phyloP scores from a whole-genome alignment of 495 filamentous ascomycete species.

The Clohesyomyces aquaticus region DNA sequence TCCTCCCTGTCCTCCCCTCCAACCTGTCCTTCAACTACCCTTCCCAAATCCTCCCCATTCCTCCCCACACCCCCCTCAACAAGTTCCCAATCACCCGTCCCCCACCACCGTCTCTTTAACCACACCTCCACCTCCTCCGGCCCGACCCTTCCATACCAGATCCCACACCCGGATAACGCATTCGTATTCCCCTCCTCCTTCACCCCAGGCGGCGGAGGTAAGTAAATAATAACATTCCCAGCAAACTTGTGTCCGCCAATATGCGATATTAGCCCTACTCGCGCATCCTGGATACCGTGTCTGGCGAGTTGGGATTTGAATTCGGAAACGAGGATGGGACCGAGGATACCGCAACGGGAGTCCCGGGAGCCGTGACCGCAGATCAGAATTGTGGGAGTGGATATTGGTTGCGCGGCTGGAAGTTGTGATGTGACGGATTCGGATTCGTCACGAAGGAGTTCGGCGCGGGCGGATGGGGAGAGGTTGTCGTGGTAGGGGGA shows the following conservation, averaged over 20 bases:
- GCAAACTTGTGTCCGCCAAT: conserved; percentile 93
- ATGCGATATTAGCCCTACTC: conserved; percentile 80
- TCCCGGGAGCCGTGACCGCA: conserved; percentile 85
- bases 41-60: conserved; percentile 8
- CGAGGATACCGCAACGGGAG: conserved; percentile 76
- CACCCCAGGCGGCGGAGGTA: conserved; percentile 58
- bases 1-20: conserved; percentile 11
- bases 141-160: conserved; percentile 93
- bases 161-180: conserved; percentile 75
- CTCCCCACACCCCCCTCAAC: conserved; percentile 13
- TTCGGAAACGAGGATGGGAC: conserved; percentile 68
- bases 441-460: conserved; percentile 45
- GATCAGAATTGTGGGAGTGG: conserved; percentile 73
- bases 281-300: conserved; percentile 43
- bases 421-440: conserved; percentile 49
- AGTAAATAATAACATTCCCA: conserved; percentile 89
- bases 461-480: conserved; percentile 51
- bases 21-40: conserved; percentile 17
- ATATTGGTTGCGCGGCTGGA: conserved; percentile 56
- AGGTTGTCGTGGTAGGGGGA: conserved; percentile 61
- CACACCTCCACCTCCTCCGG: conserved; percentile 86
- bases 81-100: conserved; percentile 37
- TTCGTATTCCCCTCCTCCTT: conserved; percentile 42
- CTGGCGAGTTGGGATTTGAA: conserved; percentile 60
- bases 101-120: conserved; percentile 75